Evolutionary conservation across 257 asterid species (phyloP).

Genomic region (Vinca minor): DNA sequence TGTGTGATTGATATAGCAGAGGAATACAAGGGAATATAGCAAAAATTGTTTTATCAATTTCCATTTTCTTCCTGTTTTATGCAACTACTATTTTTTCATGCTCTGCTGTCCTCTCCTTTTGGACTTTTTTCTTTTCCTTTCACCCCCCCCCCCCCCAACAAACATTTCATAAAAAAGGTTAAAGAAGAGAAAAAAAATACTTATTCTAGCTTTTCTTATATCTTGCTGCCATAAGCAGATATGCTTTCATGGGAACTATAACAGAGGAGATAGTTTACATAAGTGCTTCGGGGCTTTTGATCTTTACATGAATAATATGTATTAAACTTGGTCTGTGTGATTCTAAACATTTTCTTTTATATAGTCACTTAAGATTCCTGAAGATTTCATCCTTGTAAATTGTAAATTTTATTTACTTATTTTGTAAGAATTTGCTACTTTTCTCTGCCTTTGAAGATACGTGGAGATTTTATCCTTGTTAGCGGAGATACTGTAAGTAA

Average conservation of each 20-base stretch:
- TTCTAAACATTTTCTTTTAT: neutral
- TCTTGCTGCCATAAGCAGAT: neutral
- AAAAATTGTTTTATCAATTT: neutral
- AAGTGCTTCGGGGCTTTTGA: neutral
- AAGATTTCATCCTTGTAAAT: too few relatives aligned
- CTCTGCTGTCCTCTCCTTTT: neutral
- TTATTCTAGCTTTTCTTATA: neutral
- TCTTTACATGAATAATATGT: neutral
- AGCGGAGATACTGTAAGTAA: slow-evolving; percentile 96
- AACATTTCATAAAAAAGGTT: neutral
- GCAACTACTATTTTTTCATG: neutral
- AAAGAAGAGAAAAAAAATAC: neutral
- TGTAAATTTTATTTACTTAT: neutral
- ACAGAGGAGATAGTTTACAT: neutral
- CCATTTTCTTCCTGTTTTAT: neutral
- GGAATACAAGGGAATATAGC: neutral
- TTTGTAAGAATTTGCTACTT: slow-evolving; percentile 9
- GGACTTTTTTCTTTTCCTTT: neutral
- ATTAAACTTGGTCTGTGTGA: neutral
- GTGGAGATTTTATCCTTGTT: slow-evolving; percentile 86
- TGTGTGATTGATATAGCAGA: neutral
- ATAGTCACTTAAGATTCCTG: too few relatives aligned
- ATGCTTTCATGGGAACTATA: too few relatives aligned
- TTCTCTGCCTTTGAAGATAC: slow-evolving; percentile 47
- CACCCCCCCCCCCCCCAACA: too few relatives aligned